Conservation (phyloP, 148 eudicot species). For the Oxyria digyna region DNA sequence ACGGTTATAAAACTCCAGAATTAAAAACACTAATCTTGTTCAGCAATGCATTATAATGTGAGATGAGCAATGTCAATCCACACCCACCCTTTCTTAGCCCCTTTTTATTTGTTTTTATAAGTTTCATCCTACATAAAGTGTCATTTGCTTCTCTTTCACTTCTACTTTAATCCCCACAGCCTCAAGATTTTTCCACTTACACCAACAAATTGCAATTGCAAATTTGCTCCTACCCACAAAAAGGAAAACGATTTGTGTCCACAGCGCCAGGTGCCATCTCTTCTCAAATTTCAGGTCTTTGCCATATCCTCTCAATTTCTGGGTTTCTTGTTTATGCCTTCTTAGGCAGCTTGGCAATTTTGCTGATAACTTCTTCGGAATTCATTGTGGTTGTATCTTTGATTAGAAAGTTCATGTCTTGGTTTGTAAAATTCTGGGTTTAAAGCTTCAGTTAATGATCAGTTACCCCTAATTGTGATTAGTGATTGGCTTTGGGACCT, state of each 20-base stretch:
- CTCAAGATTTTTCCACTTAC: not conserved
- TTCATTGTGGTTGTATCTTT: not conserved
- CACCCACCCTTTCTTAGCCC: not conserved
- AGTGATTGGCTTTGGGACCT: not conserved
- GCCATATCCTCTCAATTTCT: not conserved
- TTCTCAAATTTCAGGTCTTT: not conserved
- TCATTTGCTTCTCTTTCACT: slow-evolving; percentile 2
- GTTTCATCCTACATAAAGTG: not conserved
- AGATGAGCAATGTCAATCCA: slow-evolving; percentile 3
- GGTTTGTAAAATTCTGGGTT: too few relatives aligned
- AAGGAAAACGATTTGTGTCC: not conserved
- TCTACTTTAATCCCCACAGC: not conserved
- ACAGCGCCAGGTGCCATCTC: not conserved
- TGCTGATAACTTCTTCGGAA: not conserved
- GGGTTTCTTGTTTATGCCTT: not conserved
- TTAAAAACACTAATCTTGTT: too few relatives aligned
- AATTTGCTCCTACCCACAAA: not conserved
- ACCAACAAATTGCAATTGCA: not conserved
- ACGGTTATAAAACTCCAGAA: too few relatives aligned
- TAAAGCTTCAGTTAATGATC: not conserved
- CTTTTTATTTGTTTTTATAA: not conserved
- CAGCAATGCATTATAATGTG: not conserved
- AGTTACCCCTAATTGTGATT: not conserved
- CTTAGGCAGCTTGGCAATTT: not conserved
- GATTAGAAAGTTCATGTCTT: too few relatives aligned